Evolutionary conservation across 345 rosid genomes (phyloP).

Genomic region (Xanthoceras sorbifolium): DNA sequence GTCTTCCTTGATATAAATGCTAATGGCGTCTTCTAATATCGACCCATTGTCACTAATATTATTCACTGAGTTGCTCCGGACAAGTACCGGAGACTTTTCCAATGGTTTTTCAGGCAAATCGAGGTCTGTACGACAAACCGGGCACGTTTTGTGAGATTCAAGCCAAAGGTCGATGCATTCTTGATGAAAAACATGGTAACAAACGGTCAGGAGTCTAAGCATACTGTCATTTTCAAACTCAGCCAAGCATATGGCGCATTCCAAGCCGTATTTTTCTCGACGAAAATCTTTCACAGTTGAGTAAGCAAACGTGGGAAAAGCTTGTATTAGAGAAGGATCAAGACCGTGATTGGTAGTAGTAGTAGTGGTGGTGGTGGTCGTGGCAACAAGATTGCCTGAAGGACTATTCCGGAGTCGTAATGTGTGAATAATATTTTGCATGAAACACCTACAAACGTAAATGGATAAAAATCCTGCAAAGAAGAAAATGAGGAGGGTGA

Average conservation of each 20-base stretch:
- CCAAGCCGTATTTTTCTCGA: conserved; percentile 58
- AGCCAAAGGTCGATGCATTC: conserved; percentile 93
- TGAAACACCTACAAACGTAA: conserved; percentile 61
- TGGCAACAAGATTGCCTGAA: conserved; percentile 26
- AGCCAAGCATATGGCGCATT: conserved; percentile 76
- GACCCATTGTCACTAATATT: conserved; percentile 14
- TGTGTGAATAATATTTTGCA: conserved; percentile 41
- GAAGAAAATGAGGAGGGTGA: conserved; percentile 60
- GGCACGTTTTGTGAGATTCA: conserved; percentile 68
- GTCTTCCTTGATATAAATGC: conserved; percentile 43
- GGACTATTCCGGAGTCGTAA: conserved; percentile 48
- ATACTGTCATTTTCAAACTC: conserved; percentile 67
- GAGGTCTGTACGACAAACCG: conserved; percentile 76
- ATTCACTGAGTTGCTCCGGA: conserved; percentile 19
- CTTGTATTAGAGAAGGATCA: conserved; percentile 49
- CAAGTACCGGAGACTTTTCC: conserved; percentile 32
- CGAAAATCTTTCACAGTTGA: conserved; percentile 62
- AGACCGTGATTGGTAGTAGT: conserved; percentile 44
- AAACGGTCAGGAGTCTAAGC: conserved; percentile 66
- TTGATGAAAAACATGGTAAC: conserved; percentile 80
- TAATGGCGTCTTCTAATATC: conserved; percentile 25
- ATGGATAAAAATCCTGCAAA: conserved; percentile 65
- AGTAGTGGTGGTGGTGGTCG: not conserved
- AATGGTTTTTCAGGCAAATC: conserved; percentile 45
- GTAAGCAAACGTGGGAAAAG: conserved; percentile 65